Percentiles rank a stretch among this genome's conserved stretches.
Conservation (phyloP, 345 rosid genomes). For the Syzygium jambos region DNA sequence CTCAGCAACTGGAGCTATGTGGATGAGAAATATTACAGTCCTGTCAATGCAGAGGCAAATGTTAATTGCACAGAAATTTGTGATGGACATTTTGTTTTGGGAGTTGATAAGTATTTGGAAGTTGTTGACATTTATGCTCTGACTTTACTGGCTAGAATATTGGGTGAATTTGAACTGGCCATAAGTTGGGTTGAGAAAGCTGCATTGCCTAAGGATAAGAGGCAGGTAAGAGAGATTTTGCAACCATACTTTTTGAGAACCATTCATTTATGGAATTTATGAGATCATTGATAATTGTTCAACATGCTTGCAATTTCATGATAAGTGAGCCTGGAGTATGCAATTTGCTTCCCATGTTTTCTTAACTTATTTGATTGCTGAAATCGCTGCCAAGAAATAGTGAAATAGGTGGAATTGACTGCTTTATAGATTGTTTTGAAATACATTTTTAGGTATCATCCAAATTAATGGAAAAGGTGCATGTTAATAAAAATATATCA, state of each 20-base stretch:
- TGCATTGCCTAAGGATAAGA: constrained; percentile 62
- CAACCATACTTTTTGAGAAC: neutral
- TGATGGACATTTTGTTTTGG: constrained; percentile 25
- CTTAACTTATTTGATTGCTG: neutral
- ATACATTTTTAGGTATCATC: neutral
- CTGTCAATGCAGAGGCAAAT: constrained; percentile 17
- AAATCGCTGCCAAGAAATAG: neutral
- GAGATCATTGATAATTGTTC: neutral
- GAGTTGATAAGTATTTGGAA: constrained; percentile 40
- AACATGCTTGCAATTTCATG: neutral
- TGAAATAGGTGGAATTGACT: neutral
- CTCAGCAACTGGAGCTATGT: constrained; percentile 54
- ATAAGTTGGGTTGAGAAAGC: constrained; percentile 82
- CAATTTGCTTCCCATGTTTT: neutral
- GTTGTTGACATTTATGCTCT: constrained; percentile 61
- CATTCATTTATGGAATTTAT: neutral
- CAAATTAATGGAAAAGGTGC: neutral
- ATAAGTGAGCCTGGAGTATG: neutral
- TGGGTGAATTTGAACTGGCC: constrained; percentile 46
- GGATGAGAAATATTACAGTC: constrained; percentile 34
- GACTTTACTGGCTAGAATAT: constrained; percentile 45
- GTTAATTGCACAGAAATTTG: constrained; percentile 13
- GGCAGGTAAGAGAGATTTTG: constrained; percentile 39
- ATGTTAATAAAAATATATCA: neutral
- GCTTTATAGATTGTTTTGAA: neutral